Conservation (phyloP, 2,329 filamentous ascomycete genomes). For the Lachnellula occidentalis region DNA sequence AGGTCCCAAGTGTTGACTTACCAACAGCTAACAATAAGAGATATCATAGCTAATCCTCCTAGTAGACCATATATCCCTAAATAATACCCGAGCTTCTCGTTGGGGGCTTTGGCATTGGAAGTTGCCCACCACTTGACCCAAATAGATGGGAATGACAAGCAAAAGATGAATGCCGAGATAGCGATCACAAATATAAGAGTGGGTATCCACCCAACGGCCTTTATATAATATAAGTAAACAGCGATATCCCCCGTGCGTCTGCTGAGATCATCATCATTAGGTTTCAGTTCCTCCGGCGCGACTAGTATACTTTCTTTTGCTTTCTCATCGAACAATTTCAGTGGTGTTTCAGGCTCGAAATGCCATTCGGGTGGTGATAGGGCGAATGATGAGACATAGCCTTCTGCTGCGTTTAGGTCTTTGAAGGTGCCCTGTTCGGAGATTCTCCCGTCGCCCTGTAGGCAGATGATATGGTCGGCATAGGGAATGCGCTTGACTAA, state of each 20-base stretch:
- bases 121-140: constrained; percentile 34
- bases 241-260: constrained; percentile 2
- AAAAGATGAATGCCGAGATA: constrained; percentile 5
- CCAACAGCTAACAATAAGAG: constrained; percentile 1
- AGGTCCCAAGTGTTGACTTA: background rate
- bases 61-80: background rate
- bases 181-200: constrained; percentile 5
- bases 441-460: constrained; percentile 31
- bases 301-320: background rate
- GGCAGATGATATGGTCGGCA: constrained; percentile 34
- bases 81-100: constrained; percentile 1
- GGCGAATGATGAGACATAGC: constrained; percentile 27
- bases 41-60: background rate
- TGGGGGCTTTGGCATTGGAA: background rate
- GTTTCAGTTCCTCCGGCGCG: background rate
- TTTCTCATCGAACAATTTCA: background rate
- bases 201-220: constrained; percentile 8
- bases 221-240: constrained; percentile 21
- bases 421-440: constrained; percentile 33
- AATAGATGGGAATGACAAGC: constrained; percentile 18
- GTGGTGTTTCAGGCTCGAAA: background rate
- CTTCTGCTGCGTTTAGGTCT: constrained; percentile 28
- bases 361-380: background rate
- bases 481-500: constrained; percentile 25
- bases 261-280: background rate